Base-by-base conservation (phyloP, 1,284 basidiomycete genomes). In the Ganoderma sinense region DNA sequence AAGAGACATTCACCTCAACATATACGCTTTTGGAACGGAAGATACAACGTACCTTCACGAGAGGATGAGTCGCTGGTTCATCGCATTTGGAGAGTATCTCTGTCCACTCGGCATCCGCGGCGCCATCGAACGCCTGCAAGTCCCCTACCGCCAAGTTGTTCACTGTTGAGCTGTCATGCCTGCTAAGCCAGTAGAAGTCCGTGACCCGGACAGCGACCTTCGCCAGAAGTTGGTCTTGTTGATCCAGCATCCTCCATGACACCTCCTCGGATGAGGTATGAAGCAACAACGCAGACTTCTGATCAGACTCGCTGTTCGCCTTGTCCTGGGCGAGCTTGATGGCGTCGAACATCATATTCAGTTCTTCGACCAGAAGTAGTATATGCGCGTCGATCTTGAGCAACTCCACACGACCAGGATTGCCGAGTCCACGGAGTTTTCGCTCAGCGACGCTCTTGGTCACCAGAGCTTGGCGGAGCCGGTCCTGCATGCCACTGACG, bases 221-320 rank as follows among this genome's bases (percentile, higher is more conserved):
- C 39, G 96, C 92, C 1, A 99, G 86, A 40, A 97, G 86, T 64
- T 92, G 88, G 56, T 87, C 87, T 45, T 88, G 82, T 67, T 91
- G 87, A 72, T 95, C 94, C 43, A 98, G 84, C 96, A 99, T 98
- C 74, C 90, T 89, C 97, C 97, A 99, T 0, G 95, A 96, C 64
- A 99, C 91, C 78, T 97, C 94, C 11, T 92, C 89, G 0, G 96
- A 96, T 6, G 91, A 91, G 0, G 95, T 91, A 74, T 95, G 92
- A 31, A 98, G 82, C 53, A 95, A 87, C 48, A 97, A 84, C 1
- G 96, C 94, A 0, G 94, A 94, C 76, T 95, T 93, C 71, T 92
- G 90, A 70, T 94, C 93, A 14, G 90, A 83, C 59, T 87, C 85
- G 63, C 91, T 92, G 69, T 92, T 93, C 59, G 86, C 86, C 72